Conservation (phyloP, 2,329 filamentous ascomycete genomes). For the Diplodia mutila region DNA sequence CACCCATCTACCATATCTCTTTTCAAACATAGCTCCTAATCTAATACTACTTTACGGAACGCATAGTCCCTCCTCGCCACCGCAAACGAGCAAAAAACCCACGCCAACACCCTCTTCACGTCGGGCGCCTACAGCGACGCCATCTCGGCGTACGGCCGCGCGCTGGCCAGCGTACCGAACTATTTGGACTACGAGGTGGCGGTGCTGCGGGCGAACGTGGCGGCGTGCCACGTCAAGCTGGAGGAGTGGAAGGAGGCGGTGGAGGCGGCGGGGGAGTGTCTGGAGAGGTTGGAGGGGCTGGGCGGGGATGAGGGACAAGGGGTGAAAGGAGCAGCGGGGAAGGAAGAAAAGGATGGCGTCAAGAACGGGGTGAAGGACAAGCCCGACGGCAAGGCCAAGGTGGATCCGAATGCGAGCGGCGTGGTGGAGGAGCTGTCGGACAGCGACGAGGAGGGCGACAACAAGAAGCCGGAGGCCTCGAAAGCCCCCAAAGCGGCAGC, state of each 20-base stretch:
- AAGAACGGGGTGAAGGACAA: constrained; percentile 30
- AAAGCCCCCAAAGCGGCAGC: constrained; percentile 39
- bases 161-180: constrained; percentile 75
- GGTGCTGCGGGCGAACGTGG: constrained; percentile 84
- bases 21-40: not conserved
- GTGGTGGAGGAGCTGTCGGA: constrained; percentile 44
- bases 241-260: constrained; percentile 84
- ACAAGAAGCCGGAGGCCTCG: constrained; percentile 30
- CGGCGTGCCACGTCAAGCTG: constrained; percentile 85
- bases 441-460: constrained; percentile 44
- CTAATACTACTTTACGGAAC: not conserved
- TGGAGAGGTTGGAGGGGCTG: constrained; percentile 73
- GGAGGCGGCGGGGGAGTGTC: constrained; percentile 69
- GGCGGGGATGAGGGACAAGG: constrained; percentile 45
- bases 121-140: constrained; percentile 74
- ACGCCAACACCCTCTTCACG: constrained; percentile 80
- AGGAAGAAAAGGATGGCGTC: constrained; percentile 29
- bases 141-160: constrained; percentile 80
- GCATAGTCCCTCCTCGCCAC: constrained; percentile 67
- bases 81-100: constrained; percentile 72
- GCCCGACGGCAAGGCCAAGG: constrained; percentile 33
- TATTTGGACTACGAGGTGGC: constrained; percentile 89
- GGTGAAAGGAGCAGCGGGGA: constrained; percentile 28
- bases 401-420: constrained; percentile 43
- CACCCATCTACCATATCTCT: not conserved